Conservation (phyloP, 2,329 filamentous ascomycete species). For the Fonsecaea pedrosoi region DNA sequence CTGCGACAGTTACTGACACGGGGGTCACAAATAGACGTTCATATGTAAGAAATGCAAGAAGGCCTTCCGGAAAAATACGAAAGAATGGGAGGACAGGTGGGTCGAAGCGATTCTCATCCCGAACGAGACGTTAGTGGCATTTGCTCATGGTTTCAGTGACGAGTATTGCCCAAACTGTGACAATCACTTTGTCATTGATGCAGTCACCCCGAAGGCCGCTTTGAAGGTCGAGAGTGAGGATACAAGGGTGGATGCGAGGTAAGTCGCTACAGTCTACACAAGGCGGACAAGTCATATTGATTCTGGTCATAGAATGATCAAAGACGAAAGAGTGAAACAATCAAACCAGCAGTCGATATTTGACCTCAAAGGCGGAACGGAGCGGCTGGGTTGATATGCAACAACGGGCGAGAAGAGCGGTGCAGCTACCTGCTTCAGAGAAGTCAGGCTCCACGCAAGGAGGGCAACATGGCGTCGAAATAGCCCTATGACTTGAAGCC, state of each 20-base stretch:
- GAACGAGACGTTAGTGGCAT: neutral
- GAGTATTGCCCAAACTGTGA: constrained; percentile 99
- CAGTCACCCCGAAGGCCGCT: constrained; percentile 79
- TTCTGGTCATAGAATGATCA: constrained; percentile 71
- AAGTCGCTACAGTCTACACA: constrained; percentile 1
- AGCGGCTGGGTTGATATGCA: constrained; percentile 71
- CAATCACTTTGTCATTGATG: constrained; percentile 96
- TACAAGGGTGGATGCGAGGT: constrained; percentile 77
- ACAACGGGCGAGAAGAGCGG: neutral
- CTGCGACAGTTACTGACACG: neutral
- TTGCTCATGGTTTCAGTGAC: constrained; percentile 62
- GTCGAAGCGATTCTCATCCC: constrained; percentile 14
- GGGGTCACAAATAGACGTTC: constrained; percentile 61
- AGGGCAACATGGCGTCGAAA: too few relatives aligned
- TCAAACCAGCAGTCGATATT: constrained; percentile 72
- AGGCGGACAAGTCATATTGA: neutral
- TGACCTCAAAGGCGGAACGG: constrained; percentile 74
- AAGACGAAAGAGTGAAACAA: constrained; percentile 77
- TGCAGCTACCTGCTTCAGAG: neutral
- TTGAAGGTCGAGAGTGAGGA: constrained; percentile 92
- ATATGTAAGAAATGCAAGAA: constrained; percentile 99
- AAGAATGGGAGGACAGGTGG: constrained; percentile 85
- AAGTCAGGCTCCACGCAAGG: neutral
- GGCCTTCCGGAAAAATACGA: constrained; percentile 91
- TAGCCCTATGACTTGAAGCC: neutral